Conservation (phyloP, 2,329 filamentous ascomycete species). For the Botrytis cinerea region DNA sequence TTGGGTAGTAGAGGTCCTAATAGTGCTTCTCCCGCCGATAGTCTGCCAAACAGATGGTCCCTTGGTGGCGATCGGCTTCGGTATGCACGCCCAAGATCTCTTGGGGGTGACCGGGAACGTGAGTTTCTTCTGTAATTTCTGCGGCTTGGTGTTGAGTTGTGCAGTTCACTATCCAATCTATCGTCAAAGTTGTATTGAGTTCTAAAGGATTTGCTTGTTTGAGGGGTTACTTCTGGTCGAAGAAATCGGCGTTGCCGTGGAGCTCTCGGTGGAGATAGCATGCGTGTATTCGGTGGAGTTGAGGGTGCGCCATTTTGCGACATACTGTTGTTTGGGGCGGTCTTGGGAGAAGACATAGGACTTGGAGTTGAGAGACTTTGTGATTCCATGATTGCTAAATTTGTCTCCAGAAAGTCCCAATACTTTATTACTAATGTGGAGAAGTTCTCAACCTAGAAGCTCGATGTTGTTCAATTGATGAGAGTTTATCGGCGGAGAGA, state of each 20-base stretch:
- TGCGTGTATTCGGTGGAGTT: neutral
- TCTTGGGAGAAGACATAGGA: neutral
- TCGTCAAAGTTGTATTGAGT: rapidly evolving
- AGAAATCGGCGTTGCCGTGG: neutral
- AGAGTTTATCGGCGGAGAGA: neutral
- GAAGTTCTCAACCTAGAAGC: rapidly evolving
- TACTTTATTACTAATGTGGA: neutral
- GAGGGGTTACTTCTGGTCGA: neutral
- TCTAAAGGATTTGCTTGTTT: neutral
- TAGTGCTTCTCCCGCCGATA: rapidly evolving
- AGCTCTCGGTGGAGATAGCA: neutral
- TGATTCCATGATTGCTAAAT: neutral
- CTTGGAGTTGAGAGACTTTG: neutral
- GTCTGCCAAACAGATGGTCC: rapidly evolving
- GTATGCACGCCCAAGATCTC: neutral
- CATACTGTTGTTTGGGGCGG: rapidly evolving
- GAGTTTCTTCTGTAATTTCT: rapidly evolving
- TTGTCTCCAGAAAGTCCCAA: neutral
- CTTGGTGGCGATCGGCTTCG: neutral
- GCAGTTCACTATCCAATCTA: rapidly evolving
- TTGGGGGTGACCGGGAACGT: neutral
- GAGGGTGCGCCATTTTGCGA: too few species aligned
- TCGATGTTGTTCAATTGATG: neutral
- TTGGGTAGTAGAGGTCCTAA: neutral
- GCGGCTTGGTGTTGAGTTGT: rapidly evolving